Evolutionary conservation across 2,329 filamentous ascomycete genomes (phyloP), one percentile per base, ranked within the genome.

Genomic region (Neobulgaria alba): DNA sequence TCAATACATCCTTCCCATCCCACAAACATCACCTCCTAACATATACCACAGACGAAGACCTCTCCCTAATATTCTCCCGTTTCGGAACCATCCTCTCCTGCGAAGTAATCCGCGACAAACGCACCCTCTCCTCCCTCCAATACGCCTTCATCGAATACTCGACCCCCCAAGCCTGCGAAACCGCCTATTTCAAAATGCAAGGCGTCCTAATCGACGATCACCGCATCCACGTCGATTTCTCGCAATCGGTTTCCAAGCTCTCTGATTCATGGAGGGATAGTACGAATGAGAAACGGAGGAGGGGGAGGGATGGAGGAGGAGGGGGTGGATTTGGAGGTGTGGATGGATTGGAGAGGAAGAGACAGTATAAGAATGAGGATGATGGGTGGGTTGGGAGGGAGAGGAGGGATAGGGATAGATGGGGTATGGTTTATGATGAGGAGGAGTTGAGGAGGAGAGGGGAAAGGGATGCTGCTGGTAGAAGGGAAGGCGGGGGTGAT

Each of bases 141-240:
- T 98, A 98, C 59, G 88, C 92, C 1, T 98, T 98, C 54, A 93
- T 98, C 57, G 92, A 98, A 61, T 98, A 90, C 56, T 85, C 90
- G 43, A 84, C 93, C 41, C 92, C 95, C 64, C 77, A 82, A 51
- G 85, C 90, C 39, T 96, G 92, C 61, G 92, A 98, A 64, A 79
- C 85, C 38, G 92, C 92, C 2, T 98, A 95, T 58, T 92, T 93
- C 68, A 98, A 98, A 66, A 98, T 98, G 92, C 88, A 98, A 61
- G 87, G 83, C 2, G 90, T 96, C 2, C 67, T 98, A 41, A 96
- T 98, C 50, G 92, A 98, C 57, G 92, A 98, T 55, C 85, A 95
- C 50, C 82, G 92, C 31, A 98, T 98, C 49, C 92, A 98, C 58
- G 92, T 98, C 41, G 92, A 98, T 65, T 98, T 98, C 63, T 95